Conservation (phyloP, 2,329 filamentous ascomycete species). For the Stemphylium beticola region DNA sequence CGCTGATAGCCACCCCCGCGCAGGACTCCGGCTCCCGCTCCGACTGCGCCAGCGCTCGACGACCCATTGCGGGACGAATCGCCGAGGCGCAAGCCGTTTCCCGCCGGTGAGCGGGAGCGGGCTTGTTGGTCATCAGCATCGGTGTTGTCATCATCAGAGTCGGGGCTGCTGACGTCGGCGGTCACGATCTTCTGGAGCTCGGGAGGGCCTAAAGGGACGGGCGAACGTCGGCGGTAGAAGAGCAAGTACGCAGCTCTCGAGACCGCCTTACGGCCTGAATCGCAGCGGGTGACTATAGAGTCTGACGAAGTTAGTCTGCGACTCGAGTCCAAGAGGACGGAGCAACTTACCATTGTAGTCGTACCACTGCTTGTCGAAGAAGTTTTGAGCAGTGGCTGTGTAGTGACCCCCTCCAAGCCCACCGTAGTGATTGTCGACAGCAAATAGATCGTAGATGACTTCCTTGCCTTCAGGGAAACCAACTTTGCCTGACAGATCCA, state of each 20-base stretch:
- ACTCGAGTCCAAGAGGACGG: neutral
- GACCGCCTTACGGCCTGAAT: conserved; percentile 68
- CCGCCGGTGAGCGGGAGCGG: conserved; percentile 61
- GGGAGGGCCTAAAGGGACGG: conserved; percentile 77
- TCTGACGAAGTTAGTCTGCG: conserved; percentile 59
- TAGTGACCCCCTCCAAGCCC: conserved; percentile 95
- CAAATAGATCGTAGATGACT: conserved; percentile 90
- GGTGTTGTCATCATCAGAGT: conserved; percentile 46
- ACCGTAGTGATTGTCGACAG: conserved; percentile 94
- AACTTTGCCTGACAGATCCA: conserved; percentile 82
- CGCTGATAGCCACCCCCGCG: conserved; percentile 44
- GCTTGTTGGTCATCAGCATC: conserved; percentile 47
- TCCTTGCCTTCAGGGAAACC: conserved; percentile 81
- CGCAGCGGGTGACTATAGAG: conserved; percentile 69
- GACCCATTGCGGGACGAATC: conserved; percentile 87
- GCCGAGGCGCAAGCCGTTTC: conserved; percentile 88
- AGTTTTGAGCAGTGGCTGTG: conserved; percentile 92
- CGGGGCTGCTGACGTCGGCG: conserved; percentile 57
- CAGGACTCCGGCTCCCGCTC: conserved; percentile 62
- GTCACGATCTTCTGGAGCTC: conserved; percentile 73
- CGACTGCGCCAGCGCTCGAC: conserved; percentile 86
- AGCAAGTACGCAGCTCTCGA: conserved; percentile 85
- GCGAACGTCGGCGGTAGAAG: conserved; percentile 90
- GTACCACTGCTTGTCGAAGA: conserved; percentile 88
- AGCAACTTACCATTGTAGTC: conserved; percentile 81